Evolutionary conservation across 495 filamentous ascomycete species (phyloP).

Genomic region (Aspergillus olivimuriae): DNA sequence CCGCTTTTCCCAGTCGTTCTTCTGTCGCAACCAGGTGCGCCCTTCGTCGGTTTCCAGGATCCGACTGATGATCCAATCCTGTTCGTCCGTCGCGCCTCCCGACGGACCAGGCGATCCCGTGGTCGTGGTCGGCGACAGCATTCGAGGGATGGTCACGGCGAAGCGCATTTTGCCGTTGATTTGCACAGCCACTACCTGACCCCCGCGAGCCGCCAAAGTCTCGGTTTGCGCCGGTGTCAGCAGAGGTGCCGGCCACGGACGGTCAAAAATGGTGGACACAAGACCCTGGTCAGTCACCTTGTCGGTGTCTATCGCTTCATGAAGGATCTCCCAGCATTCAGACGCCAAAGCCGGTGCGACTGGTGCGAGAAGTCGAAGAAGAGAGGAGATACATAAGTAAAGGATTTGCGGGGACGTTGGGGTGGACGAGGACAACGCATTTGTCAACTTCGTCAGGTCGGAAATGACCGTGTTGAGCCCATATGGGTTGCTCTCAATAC

Average conservation of each 20-base stretch:
- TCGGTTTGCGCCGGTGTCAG: constrained; percentile 41
- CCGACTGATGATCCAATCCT: constrained; percentile 53
- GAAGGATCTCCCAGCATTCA: constrained; percentile 67
- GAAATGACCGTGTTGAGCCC: constrained; percentile 76
- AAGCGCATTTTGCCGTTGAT: constrained; percentile 71
- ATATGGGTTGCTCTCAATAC: constrained; percentile 61
- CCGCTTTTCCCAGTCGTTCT: constrained; percentile 42
- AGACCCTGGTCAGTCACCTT: constrained; percentile 6
- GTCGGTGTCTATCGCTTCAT: constrained; percentile 14
- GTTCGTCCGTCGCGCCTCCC: constrained; percentile 22
- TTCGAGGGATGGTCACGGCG: constrained; percentile 49
- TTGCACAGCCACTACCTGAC: constrained; percentile 57
- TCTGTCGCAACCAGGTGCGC: constrained; percentile 38
- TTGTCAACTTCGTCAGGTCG: constrained; percentile 73
- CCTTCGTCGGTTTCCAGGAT: constrained; percentile 42
- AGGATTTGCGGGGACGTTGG: constrained; percentile 26
- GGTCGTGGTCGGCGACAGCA: constrained; percentile 16
- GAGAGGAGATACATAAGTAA: constrained; percentile 35
- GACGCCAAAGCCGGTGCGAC: constrained; percentile 72
- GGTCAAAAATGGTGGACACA: constrained; percentile 36
- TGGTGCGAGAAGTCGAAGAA: constrained; percentile 68
- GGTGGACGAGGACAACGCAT: constrained; percentile 44
- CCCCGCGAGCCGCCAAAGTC: constrained; percentile 33
- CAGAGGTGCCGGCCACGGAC: constrained; percentile 46
- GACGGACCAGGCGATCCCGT: constrained; percentile 9